Conservation (phyloP, 306 rosid species). For the Canavalia gladiata region DNA sequence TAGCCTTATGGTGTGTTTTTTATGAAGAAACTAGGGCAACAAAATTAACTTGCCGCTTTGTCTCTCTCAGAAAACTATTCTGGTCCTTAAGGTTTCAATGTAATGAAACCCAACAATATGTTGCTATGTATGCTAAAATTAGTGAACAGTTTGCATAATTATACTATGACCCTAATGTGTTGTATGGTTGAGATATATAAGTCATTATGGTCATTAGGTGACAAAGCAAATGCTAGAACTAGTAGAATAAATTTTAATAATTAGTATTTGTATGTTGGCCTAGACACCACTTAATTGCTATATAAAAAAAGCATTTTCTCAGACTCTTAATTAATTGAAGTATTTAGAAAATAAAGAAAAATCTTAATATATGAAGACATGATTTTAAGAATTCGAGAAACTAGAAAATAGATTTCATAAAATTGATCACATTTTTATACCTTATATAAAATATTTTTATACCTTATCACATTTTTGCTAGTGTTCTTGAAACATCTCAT, state of each 20-base stretch:
- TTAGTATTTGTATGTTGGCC: background rate
- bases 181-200: background rate
- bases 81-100: too few relatives aligned
- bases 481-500: background rate
- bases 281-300: background rate
- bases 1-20: too few relatives aligned
- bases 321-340: background rate
- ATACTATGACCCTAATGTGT: background rate
- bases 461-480: background rate
- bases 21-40: too few relatives aligned
- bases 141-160: constrained; percentile 3
- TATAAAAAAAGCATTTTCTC: background rate
- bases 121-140: background rate
- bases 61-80: too few relatives aligned
- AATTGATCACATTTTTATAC: background rate
- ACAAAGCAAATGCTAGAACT: constrained; percentile 7
- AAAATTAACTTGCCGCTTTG: too few relatives aligned
- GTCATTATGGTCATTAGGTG: background rate
- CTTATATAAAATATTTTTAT: background rate
- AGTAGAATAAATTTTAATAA: background rate
- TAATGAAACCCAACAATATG: too few relatives aligned
- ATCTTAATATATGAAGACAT: background rate
- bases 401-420: background rate
- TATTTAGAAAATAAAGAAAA: background rate
- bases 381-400: background rate